Base-by-base conservation (phyloP, 1,139 yeast genomes). In the Nadsonia commutata region DNA sequence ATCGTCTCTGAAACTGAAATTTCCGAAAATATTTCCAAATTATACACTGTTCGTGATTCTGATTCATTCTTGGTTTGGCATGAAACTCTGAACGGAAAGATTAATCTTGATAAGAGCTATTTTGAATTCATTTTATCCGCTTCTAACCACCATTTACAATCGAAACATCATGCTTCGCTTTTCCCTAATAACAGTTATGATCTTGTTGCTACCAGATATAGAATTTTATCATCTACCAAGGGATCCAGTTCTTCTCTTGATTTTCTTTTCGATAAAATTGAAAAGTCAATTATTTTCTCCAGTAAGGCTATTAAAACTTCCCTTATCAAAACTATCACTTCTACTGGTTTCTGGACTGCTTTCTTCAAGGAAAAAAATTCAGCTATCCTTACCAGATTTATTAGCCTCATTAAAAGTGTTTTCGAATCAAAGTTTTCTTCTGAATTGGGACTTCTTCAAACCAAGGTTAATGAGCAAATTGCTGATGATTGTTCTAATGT, bases 1-100 rank as follows among this genome's bases (percentile, higher is more conserved):
- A 41, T 53, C 3, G 41, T 43, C 8, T 37, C 36, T 3, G 43
- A 41, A 3, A 44, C 44, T n/a, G 44, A 40, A 1, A 19, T 38
- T 18, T 20, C 16, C 36, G 40, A 31, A 18, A 33, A 13, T 31
- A 39, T 20, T 16, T 27, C 33, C 16, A 27, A 13, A 11, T 16
- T 27, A 11, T 27, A 11, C 33, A 27, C 33, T 27, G 13, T 27
- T 13, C 33, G n/a, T 27, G n/a, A 27, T 16, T 13, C 33, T 11
- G 33, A 27, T 11, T 27, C 33, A 9, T 11, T 27, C n/a, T 27
- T 16, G 5, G 9, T 16, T 4, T 27, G 33, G 33, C 9, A 27
- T 16, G n/a, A 27, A 16, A 16, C n/a, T 27, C n/a, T 27, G 13
- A 13, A 13, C 16, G 33, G 16, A 27, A 27, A 27, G 33, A 16